Conservation (phyloP, 768 basidiomycete species). For the Kwoniella sp. region DNA sequence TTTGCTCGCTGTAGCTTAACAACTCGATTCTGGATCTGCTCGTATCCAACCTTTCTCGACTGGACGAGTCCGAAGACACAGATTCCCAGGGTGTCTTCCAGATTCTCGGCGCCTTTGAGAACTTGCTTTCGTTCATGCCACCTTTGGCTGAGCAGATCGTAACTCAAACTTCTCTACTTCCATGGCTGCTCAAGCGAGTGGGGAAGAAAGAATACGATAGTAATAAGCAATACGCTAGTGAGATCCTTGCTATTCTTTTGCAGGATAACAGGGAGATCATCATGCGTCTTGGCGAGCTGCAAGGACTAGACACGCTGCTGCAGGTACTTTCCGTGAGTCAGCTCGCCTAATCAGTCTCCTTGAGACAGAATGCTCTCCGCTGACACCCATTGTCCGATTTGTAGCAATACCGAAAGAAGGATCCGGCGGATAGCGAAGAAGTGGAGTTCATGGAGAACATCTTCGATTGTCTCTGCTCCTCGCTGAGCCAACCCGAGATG, state of each 20-base stretch:
- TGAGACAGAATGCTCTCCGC: background rate
- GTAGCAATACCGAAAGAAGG: conserved; percentile 82
- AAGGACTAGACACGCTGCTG: conserved; percentile 77
- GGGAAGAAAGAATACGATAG: conserved; percentile 76
- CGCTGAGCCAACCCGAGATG: conserved; percentile 73
- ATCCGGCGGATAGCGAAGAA: conserved; percentile 86
- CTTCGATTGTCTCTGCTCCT: conserved; percentile 86
- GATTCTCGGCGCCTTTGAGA: conserved; percentile 92
- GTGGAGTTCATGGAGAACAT: conserved; percentile 97
- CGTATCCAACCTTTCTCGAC: conserved; percentile 79
- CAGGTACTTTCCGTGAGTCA: conserved; percentile 76
- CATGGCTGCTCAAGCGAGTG: conserved; percentile 79
- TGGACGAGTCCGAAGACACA: conserved; percentile 89
- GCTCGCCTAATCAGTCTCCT: background rate
- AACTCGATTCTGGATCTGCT: conserved; percentile 83
- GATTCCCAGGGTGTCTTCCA: conserved; percentile 92
- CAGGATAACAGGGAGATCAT: conserved; percentile 74
- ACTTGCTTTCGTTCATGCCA: conserved; percentile 82
- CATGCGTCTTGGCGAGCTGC: conserved; percentile 67
- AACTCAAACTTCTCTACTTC: conserved; percentile 71
- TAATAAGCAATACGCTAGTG: conserved; percentile 90
- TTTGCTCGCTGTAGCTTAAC: conserved; percentile 54
- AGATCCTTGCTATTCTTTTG: conserved; percentile 85
- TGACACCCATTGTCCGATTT: conserved; percentile 1
- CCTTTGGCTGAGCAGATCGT: conserved; percentile 71